A percentile compares a stretch with the other conserved stretches of the same genome.
Conservation (phyloP, 805 yeast genomes). For the Candida caryicola region DNA sequence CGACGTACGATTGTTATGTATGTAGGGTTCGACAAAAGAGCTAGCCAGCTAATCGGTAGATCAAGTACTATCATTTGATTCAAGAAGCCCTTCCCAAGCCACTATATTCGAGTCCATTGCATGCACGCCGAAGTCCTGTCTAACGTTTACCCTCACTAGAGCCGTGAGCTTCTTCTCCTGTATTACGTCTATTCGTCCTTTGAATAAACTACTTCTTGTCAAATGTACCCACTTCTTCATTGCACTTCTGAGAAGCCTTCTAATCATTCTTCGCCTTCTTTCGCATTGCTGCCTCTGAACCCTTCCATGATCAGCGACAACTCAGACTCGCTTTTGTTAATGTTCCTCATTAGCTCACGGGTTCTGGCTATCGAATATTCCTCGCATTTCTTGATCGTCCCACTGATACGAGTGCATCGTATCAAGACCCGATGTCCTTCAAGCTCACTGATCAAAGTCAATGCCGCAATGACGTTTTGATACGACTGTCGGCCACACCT, state of each 20-base stretch:
- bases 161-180: no score
- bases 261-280: slow-evolving; percentile 4
- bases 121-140: no score
- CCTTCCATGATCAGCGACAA: not conserved
- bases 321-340: slow-evolving; percentile 10
- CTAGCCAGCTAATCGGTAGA: no score
- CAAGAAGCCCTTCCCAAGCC: no score
- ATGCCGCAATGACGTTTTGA: slow-evolving; percentile 63
- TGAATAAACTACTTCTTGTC: no score
- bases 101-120: no score
- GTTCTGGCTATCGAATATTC: slow-evolving; percentile 55
- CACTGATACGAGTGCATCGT: slow-evolving; percentile 69
- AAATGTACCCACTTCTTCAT: no score
- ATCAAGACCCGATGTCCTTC: slow-evolving; percentile 52
- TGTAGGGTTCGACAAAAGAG: no score
- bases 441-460: slow-evolving; percentile 52
- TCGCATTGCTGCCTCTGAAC: slow-evolving; percentile 1
- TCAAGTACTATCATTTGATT: no score
- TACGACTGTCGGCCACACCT: slow-evolving; percentile 68
- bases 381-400: slow-evolving; percentile 85
- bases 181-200: no score
- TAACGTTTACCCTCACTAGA: no score
- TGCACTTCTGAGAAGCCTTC: not conserved
- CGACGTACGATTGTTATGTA: no score
- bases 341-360: slow-evolving; percentile 33